A percentile compares a stretch with the other conserved stretches of the same genome.
These are phyloP conservation scores for Cercospora zeina DNA, from an alignment of 2,329 filamentous ascomycete genomes.

Conservation along the genomic window DNA sequence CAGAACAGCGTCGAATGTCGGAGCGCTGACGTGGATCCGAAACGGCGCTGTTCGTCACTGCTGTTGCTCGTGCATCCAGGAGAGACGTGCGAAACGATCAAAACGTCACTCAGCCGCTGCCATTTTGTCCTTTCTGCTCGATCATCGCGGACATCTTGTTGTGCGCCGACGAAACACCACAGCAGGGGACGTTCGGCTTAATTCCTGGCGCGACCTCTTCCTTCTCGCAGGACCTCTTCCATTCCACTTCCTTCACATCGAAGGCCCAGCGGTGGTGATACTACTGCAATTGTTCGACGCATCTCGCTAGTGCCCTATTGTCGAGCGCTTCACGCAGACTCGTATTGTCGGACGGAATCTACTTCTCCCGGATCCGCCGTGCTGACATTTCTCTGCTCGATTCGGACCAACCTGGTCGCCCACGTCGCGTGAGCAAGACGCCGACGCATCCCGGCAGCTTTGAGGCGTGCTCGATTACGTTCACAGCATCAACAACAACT, in stretches of 20 bases:
- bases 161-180: neutral
- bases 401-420: conserved; percentile 10
- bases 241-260: neutral
- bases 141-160: neutral
- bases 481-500: conserved; percentile 3
- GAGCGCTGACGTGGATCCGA: conserved; percentile 16
- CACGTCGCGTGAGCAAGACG: conserved; percentile 16
- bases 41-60: conserved; percentile 9
- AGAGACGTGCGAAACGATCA: conserved; percentile 8
- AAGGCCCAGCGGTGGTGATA: neutral
- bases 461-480: conserved; percentile 4
- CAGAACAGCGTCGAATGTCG: neutral
- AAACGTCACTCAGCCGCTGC: conserved; percentile 3
- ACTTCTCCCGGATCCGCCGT: conserved; percentile 8
- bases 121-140: neutral
- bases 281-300: neutral
- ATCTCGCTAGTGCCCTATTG: conserved; percentile 6
- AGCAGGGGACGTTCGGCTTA: neutral
- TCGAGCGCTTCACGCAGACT: neutral
- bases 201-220: conserved; percentile 3
- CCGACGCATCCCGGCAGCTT: conserved; percentile 6
- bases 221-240: neutral
- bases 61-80: conserved; percentile 15
- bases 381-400: conserved; percentile 8
- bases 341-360: conserved; percentile 2